Evolutionary conservation across 139 green algal species (phyloP).

Genomic region (Chlamydomonas sp.): DNA sequence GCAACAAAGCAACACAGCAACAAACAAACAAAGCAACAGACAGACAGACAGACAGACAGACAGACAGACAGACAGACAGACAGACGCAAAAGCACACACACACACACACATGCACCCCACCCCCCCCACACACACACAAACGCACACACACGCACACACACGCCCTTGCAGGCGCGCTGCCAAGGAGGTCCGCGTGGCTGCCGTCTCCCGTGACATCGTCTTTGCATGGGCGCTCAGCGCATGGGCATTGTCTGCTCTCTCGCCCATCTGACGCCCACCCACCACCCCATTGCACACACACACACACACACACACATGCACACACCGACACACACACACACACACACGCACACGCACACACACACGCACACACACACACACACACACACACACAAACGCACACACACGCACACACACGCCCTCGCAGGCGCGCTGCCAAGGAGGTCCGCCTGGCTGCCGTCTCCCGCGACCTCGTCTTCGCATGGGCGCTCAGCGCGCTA

Average conservation of each 20-base stretch:
- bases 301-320: no score
- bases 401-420: neutral
- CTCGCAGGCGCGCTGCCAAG: conserved; percentile 56
- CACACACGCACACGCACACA: neutral
- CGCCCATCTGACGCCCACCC: no score
- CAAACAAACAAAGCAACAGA: no score
- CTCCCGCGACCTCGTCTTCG: conserved; percentile 56
- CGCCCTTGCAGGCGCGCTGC: conserved; percentile 50
- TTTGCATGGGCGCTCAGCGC: conserved; percentile 51
- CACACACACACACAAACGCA: no score
- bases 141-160: neutral
- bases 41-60: neutral
- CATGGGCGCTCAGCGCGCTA: conserved; percentile 45
- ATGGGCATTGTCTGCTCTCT: no score
- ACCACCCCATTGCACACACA: no score
- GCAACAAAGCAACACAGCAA: no score
- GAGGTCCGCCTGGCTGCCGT: conserved; percentile 40
- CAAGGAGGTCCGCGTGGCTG: conserved; percentile 40
- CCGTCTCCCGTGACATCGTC: conserved; percentile 51
- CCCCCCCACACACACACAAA: no score
- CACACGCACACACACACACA: neutral
- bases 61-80: neutral
- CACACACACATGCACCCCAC: neutral
- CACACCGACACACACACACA: no score
- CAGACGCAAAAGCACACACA: neutral